Evolutionary conservation across 257 asterid species (phyloP), one percentile per base, ranked within the genome.

Genomic region (Lithospermum erythrorhizon): DNA sequence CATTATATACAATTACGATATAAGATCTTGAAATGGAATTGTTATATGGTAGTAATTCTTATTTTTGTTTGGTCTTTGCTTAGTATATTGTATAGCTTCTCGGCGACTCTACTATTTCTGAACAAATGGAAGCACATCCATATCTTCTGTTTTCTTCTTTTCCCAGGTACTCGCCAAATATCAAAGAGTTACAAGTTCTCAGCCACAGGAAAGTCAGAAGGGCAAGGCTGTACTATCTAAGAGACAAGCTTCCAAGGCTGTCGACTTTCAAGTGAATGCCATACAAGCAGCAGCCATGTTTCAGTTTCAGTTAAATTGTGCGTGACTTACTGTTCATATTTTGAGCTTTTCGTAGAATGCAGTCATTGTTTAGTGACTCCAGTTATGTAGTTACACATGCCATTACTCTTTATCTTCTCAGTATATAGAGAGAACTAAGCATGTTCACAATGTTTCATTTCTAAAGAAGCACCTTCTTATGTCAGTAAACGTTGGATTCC

Each of bases 201-300:
- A 87, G 62, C 53, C 98, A 87, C 80, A 74, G 98, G 65, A 90
- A 90, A 77, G 96, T 90, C 68, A 77, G 98, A 65, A 70, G 98
- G 30, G 96, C 98, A 3, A 81, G 79, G 65, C 64, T 90, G 68
- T 87, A 90, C 82, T 90, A 85, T 80, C 63, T 90, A 81, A 79
- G 96, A 1, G 91, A 90, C 70, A 90, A 90, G 77, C 96, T 90
- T 68, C 98, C 98, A 18, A 77, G 98, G 82, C 83, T 90, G 63
- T 90, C 96, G 64, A 83, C 95, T 73, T 87, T 90, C 86, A 90
- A 90, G 66, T 90, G 84, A 87, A 21, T 18, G 18, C 4, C 32
- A 20, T 23, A 53, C 53, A 58, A 53, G 61, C 65, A 5, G 53
- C 75, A 19, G 54, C 14, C 41, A 14, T 27, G 47, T 25, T 17